These are phyloP conservation scores for Panicum miliaceum DNA, from an alignment of 176 grass and related monocot genomes.

Conservation along the genomic window DNA sequence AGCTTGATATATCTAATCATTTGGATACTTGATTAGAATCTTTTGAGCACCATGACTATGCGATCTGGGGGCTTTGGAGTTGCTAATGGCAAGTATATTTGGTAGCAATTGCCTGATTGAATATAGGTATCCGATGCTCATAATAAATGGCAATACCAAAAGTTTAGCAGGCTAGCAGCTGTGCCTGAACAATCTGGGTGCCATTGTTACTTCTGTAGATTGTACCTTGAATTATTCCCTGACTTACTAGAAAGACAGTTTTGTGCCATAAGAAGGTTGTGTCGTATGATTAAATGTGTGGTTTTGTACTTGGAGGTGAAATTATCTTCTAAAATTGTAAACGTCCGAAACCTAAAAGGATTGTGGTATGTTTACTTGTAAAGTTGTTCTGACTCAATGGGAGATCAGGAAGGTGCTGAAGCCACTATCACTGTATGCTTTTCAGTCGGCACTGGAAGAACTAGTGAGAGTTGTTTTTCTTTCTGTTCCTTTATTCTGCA, in stretches of 20 bases:
- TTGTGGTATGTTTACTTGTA: not conserved
- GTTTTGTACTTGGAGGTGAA: not conserved
- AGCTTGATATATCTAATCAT: not conserved
- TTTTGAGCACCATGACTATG: slow-evolving; percentile 17
- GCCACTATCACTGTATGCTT: not conserved
- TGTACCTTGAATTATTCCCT: not conserved
- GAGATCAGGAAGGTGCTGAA: not conserved
- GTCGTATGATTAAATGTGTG: not conserved
- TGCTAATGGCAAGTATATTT: not conserved
- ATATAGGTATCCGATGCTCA: not conserved
- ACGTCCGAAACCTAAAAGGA: not conserved
- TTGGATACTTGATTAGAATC: not conserved
- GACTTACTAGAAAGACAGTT: not conserved
- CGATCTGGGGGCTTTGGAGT: not conserved
- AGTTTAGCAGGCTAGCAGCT: slow-evolving; percentile 1
- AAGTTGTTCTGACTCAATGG: not conserved
- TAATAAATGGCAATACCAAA: not conserved
- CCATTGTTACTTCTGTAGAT: not conserved
- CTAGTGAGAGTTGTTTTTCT: not conserved
- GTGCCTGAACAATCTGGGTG: not conserved
- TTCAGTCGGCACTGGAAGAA: not conserved
- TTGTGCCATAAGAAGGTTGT: not conserved
- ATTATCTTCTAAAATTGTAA: not conserved
- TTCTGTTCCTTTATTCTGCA: slow-evolving; percentile 5
- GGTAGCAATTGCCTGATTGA: slow-evolving; percentile 7